Evolutionary conservation across 257 asterid genomes (phyloP).

Genomic region (Phtheirospermum japonicum): DNA sequence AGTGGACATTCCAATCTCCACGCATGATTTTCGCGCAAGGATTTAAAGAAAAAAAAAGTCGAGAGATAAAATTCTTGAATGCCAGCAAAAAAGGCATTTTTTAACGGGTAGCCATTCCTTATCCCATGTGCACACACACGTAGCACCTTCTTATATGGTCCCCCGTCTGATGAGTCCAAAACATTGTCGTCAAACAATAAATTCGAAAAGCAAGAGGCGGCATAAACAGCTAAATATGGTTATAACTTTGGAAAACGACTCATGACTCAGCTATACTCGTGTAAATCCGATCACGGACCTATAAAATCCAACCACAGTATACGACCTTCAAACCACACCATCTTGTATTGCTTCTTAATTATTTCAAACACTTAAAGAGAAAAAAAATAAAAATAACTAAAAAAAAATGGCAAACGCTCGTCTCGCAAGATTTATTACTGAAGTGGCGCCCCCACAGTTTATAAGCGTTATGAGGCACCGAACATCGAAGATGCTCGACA

Average conservation of each 20-base stretch:
- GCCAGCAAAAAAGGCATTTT: no score
- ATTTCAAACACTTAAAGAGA: background rate
- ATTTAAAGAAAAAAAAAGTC: no score
- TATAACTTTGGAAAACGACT: constrained; percentile 24
- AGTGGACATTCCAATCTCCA: no score
- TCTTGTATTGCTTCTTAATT: background rate
- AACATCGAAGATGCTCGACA: constrained; percentile 59
- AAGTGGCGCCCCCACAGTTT: constrained; percentile 63
- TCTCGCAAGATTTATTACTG: constrained; percentile 47
- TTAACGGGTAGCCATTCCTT: no score
- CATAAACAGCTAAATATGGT: constrained; percentile 39
- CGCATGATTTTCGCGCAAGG: no score
- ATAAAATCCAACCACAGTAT: constrained; percentile 27
- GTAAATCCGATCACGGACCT: constrained; percentile 18
- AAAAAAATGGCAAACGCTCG: constrained; percentile 54
- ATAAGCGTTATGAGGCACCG: constrained; percentile 47
- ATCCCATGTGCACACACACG: no score
- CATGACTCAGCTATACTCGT: constrained; percentile 17
- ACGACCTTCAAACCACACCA: background rate
- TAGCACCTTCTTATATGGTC: no score
- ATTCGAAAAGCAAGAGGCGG: constrained; percentile 43
- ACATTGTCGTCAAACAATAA: constrained; percentile 9
- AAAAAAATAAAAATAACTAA: no score
- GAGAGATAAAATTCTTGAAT: no score
- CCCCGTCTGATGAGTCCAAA: no score